Percentiles rank a stretch among this genome's conserved stretches.
Conservation (phyloP, 345 rosid species). For the Acer yangbiense region DNA sequence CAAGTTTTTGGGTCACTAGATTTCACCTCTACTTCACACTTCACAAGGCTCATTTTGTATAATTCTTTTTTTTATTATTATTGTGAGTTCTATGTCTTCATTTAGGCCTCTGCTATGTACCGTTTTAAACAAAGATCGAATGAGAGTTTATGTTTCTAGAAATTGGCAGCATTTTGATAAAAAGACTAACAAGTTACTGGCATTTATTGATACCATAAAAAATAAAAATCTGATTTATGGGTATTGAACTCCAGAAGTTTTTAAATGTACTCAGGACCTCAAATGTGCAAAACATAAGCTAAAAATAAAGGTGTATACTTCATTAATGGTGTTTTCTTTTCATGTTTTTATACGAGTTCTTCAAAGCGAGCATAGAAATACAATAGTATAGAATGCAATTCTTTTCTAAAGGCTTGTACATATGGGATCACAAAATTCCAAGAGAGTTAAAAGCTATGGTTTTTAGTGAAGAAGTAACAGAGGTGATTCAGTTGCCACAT, state of each 20-base stretch:
- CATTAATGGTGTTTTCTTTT: neutral
- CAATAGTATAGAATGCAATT: neutral
- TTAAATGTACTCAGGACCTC: neutral
- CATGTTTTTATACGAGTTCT: constrained; percentile 4
- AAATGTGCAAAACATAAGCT: neutral
- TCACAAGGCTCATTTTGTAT: constrained; percentile 4
- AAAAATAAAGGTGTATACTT: neutral
- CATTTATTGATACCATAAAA: no score
- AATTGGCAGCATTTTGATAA: neutral
- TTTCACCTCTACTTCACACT: neutral
- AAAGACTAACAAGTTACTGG: no score
- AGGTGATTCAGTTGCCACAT: neutral
- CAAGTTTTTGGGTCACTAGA: neutral
- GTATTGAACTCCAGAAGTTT: neutral
- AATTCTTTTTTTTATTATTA: constrained; percentile 22
- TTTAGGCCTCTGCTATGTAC: constrained; percentile 12
- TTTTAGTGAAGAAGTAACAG: constrained; percentile 5
- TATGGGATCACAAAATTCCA: constrained; percentile 28
- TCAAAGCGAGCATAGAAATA: constrained; percentile 5
- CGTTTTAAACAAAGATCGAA: constrained; percentile 10
- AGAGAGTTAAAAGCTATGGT: constrained; percentile 3
- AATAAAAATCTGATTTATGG: neutral
- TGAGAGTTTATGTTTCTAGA: constrained; percentile 17
- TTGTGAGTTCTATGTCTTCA: constrained; percentile 8
- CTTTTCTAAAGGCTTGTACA: neutral